These are phyloP conservation scores for Hypocrella siamensis DNA, from an alignment of 2,329 filamentous ascomycete species.

Conservation along the genomic window DNA sequence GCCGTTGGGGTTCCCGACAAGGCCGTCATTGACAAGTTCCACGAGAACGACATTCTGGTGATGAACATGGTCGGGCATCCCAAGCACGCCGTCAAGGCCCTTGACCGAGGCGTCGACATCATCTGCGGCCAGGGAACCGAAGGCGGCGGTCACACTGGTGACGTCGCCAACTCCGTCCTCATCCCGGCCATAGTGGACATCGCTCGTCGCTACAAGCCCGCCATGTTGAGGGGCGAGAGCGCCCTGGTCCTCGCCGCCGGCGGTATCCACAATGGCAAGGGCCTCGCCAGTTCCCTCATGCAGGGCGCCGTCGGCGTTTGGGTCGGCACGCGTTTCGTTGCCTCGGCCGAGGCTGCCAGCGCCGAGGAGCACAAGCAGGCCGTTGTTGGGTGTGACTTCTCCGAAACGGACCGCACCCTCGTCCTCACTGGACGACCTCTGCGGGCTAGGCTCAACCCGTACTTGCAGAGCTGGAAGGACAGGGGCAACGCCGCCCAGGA, in stretches of 20 bases:
- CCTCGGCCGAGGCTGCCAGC: slow-evolving; percentile 65
- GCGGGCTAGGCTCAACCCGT: slow-evolving; percentile 68
- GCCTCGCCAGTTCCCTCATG: slow-evolving; percentile 69
- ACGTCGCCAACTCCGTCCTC: slow-evolving; percentile 72
- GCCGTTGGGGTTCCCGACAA: slow-evolving; percentile 78
- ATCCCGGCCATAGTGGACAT: slow-evolving; percentile 81
- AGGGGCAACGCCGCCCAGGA: slow-evolving; percentile 58
- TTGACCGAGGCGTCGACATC: slow-evolving; percentile 77
- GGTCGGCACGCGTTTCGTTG: slow-evolving; percentile 90
- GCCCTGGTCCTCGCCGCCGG: slow-evolving; percentile 81
- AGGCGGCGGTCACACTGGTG: slow-evolving; percentile 84
- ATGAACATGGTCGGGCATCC: slow-evolving; percentile 98
- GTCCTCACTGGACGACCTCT: slow-evolving; percentile 72
- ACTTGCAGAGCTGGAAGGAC: slow-evolving; percentile 67
- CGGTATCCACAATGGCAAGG: slow-evolving; percentile 69
- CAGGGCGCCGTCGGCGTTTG: slow-evolving; percentile 80
- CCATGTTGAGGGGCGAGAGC: slow-evolving; percentile 49
- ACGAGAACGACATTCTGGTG: slow-evolving; percentile 63
- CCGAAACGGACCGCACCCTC: slow-evolving; percentile 68
- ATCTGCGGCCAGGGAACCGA: slow-evolving; percentile 88
- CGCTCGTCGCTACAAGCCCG: slow-evolving; percentile 53
- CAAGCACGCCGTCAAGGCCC: slow-evolving; percentile 76
- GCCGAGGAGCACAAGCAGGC: slow-evolving; percentile 70
- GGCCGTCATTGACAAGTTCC: slow-evolving; percentile 58
- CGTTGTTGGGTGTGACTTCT: slow-evolving; percentile 64